A percentile compares a stretch with the other conserved stretches of the same genome.
These are phyloP conservation scores for Gomphus bonarii DNA, from an alignment of 1,284 basidiomycete genomes.

Conservation along the genomic window DNA sequence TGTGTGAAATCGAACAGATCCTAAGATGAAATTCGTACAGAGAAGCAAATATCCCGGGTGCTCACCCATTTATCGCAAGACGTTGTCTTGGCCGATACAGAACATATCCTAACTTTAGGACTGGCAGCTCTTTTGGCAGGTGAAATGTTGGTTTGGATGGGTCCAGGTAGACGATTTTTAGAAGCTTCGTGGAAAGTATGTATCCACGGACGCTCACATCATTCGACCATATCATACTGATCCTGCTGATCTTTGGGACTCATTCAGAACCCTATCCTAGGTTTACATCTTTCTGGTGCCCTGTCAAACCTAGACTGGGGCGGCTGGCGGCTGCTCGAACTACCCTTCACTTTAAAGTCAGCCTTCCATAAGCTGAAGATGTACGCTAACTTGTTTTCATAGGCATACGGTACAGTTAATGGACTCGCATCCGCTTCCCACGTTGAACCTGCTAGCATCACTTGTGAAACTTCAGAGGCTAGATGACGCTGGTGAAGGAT, in stretches of 20 bases:
- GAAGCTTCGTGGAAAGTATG: conserved; percentile 30
- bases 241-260: neutral
- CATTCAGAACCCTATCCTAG: conserved; percentile 27
- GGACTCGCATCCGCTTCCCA: conserved; percentile 27
- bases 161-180: conserved; percentile 49
- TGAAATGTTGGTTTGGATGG: conserved; percentile 56
- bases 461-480: conserved; percentile 39
- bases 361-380: neutral
- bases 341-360: conserved; percentile 42
- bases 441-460: conserved; percentile 40
- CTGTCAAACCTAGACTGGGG: conserved; percentile 58
- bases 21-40: conserved; percentile 21
- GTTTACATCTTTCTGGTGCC: conserved; percentile 42
- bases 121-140: conserved; percentile 44
- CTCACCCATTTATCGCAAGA: conserved; percentile 33
- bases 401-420: conserved; percentile 34
- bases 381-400: neutral
- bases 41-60: conserved; percentile 37
- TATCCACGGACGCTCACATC: neutral
- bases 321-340: conserved; percentile 59
- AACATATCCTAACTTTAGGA: conserved; percentile 38
- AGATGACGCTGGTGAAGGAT: conserved; percentile 26
- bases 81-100: neutral
- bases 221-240: neutral
- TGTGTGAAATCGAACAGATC: neutral